Base-by-base conservation (phyloP, 2,329 filamentous ascomycete species). In the Tolypocladium ovalisporum region DNA sequence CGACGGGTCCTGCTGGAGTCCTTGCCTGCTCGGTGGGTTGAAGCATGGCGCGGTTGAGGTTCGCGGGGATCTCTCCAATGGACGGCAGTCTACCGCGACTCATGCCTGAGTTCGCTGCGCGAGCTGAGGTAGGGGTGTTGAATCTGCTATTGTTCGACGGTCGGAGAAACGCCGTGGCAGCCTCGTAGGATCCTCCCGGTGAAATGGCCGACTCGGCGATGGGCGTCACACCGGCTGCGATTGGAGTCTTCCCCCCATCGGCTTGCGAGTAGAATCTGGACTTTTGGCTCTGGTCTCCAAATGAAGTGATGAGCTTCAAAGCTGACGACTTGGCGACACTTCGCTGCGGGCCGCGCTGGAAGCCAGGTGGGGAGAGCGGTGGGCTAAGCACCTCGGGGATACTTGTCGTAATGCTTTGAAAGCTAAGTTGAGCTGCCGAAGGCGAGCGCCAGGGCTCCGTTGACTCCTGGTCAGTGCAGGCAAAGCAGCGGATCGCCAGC, bases 401-500 rank as follows among this genome's bases (percentile, higher is more conserved):
- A 58, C 74, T 79, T 27, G 85, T 71, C 32, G 73, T 73, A 57
- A 82, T 73, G 62, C 72, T 78, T 62, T 80, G 76, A 67, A 83
- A 83, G 61, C 74, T 81, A 47, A 86, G 71, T 64, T 78, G 85
- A 63, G 70, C 80, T 62, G 90, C 89, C 3, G 88, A 87, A 12
- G 93, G 91, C 10, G 92, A 96, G 24, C 86, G 83, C 92, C 91
- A 97, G 1, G 90, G 87, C 69, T 94, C 90, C 0, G 87, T 85
- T 0, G 89, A 88, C 68, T 97, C 91, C 24, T 87, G 80, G 29
- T 89, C 90, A 22, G 90, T 94, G 70, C 93, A 97, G 54, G 93
- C 90, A 70, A 97, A 97, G 72, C 87, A 97, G 65, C 92, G 81
- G 54, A 97, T 94, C 22, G 94, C 94, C 52, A 99, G 78, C 65